Evolutionary conservation across 176 grass and related monocot genomes (phyloP), one percentile per base, ranked within the genome.

Genomic region (Oryza punctata): DNA sequence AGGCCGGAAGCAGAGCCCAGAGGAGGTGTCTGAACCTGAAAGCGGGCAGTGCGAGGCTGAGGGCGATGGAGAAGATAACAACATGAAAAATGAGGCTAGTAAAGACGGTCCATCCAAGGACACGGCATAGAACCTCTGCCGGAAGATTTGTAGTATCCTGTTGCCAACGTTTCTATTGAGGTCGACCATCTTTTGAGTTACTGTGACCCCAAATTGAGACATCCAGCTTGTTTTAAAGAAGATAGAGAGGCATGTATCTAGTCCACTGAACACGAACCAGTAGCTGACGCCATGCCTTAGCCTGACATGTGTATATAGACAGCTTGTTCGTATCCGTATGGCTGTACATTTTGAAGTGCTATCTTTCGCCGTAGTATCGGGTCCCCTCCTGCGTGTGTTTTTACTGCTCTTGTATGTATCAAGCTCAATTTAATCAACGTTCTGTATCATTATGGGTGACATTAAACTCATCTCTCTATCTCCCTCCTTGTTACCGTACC

Each of bases 1-100:
- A 46, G 84, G 87, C 29, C 93, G 87, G 86, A 96, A 99, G 25
- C 85, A 82, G 50, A 99, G 93, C 73, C 93, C 91, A 1, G 87
- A 87, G 28, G 88, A 91, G 57, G 85, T 92, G 27, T 99, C 96
- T 19, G 91, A 73, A 41, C 90, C 85, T 33, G 93, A 96, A 69
- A 85, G 87, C 1, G 91, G 88, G 8, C 93, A 93, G 77, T 87
- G 80, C 7, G 96, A 98, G 41, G 73, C 83, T 11, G 96, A 97
- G 43, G 79, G 33, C 3, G 96, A 93, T 8, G 82, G 24, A 10
- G 93, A 98, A 64, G 82, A 83, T 12, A 75, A 57, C 68, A 74
- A 54, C 69, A 69, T 73, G 18, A 90, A 79, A 59, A 83, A 15
- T 18, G 78, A 61, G 3, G 68, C 35, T n/a, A 85, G 87, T 54